phyloP scores from a whole-genome alignment of 208 protist genomes.

The Balamuthia mandrillaris region DNA sequence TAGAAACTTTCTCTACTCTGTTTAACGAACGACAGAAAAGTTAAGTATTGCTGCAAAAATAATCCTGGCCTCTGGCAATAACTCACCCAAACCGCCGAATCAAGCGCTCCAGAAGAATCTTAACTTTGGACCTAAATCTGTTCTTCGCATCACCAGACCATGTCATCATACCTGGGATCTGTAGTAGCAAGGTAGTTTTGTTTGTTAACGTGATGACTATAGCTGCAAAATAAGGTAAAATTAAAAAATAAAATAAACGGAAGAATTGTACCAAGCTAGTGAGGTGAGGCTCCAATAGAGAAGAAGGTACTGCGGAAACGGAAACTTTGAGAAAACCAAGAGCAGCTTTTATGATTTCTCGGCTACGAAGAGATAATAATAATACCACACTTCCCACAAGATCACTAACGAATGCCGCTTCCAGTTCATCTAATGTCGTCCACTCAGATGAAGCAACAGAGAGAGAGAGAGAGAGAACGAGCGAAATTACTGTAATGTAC shows the following conservation, averaged over 20 bases:
- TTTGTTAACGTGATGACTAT: background rate
- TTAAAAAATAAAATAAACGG: background rate
- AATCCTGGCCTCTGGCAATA: too few species aligned
- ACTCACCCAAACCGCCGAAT: constrained; percentile 42
- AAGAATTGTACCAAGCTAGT: background rate
- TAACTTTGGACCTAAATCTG: constrained; percentile 41
- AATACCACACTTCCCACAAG: background rate
- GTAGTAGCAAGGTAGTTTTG: background rate
- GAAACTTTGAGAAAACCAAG: background rate
- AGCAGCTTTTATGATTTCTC: background rate
- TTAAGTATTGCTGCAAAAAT: too few species aligned
- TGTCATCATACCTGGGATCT: background rate
- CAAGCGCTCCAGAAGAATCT: constrained; percentile 47
- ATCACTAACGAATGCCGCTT: background rate
- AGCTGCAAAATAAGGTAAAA: background rate
- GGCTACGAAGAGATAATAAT: background rate
- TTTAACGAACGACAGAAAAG: too few species aligned
- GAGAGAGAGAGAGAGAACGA: too few species aligned
- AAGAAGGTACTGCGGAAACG: background rate
- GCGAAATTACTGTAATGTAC: background rate
- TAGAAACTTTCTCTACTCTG: background rate
- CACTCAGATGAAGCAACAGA: too few species aligned
- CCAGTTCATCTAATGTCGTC: too few species aligned
- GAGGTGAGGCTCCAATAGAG: background rate
- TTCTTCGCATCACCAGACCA: constrained; percentile 32